These are phyloP conservation scores for Barnettozyma salicaria DNA, from an alignment of 805 yeast species.

Conservation along the genomic window DNA sequence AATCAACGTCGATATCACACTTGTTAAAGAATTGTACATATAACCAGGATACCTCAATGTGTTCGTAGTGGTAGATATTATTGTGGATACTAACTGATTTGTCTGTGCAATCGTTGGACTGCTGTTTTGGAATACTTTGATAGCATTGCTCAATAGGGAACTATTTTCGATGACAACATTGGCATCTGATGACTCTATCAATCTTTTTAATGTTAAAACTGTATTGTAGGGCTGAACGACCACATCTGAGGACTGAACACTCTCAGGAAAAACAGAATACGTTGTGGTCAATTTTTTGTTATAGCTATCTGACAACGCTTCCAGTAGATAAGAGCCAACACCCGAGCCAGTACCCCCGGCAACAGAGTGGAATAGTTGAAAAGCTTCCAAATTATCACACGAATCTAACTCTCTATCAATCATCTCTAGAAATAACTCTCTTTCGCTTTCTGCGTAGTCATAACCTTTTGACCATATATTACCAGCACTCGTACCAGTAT, in stretches of 20 bases:
- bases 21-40: constrained; percentile 79
- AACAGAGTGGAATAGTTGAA: constrained; percentile 86
- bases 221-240: constrained; percentile 97
- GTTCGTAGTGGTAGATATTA: constrained; percentile 78
- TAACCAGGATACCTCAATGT: constrained; percentile 89
- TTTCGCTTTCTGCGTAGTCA: constrained; percentile 58
- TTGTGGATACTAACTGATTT: constrained; percentile 80
- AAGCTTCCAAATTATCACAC: constrained; percentile 84
- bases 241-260: constrained; percentile 83
- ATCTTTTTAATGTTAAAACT: constrained; percentile 69
- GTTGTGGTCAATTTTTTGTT: constrained; percentile 80
- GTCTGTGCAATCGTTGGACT: constrained; percentile 62
- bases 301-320: constrained; percentile 71
- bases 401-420: constrained; percentile 86
- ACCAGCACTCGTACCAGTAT: constrained; percentile 91
- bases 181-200: constrained; percentile 81
- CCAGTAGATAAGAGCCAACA: constrained; percentile 77
- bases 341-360: constrained; percentile 99
- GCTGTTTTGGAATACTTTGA: constrained; percentile 47
- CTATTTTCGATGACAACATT: constrained; percentile 89
- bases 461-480: constrained; percentile 95
- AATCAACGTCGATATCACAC: constrained; percentile 72
- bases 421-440: constrained; percentile 74
- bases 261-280: constrained; percentile 78
- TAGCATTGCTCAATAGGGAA: constrained; percentile 69